Evolutionary conservation across 495 filamentous ascomycete genomes (phyloP), one percentile per base, ranked within the genome.

Genomic region (Penicillium longicatenatum): DNA sequence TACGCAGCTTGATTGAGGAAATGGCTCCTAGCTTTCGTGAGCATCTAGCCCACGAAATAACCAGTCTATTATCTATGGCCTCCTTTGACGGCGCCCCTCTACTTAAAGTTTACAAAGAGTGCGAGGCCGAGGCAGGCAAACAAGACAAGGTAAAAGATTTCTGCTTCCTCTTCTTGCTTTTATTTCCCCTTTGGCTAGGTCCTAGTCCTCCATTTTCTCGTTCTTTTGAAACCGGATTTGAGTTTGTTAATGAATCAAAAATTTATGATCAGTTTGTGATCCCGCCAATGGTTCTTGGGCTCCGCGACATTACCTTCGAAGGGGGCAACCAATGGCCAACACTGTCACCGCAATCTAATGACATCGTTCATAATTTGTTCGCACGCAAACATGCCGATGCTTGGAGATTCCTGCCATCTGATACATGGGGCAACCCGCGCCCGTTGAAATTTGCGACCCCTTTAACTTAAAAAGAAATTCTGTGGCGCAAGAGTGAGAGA

Each of bases 391-490:
- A 43, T 43, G 41, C 41, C 10, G 41, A 16, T 14, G 11, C 41
- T 43, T 43, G 41, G 41, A 43, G 41, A 19, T 43, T 43, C 41
- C 10, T 43, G 41, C 41, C 41, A n/a, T 17, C 14, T 9, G 41
- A 43, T 43, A 16, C 41, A 43, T 43, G 41, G 41, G 41, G 41
- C 5, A 43, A 43, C n/a, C 41, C 41, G 11, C 41, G 41, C n/a
- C 41, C 4, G n/a, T 43, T 43, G 41, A 20, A 43, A 20, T 43
- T 43, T 19, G 41, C 41, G 31, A 6, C 31, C 26, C 0, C 26
- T n/a, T n/a, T 26, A 26, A 4, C 4, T 4, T 26, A 4, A 4
- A 26, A 6, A 0, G 0, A 26, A 26, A 0, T 6, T 26, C 26
- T 26, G 26, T 26, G 3, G 26, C 26, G 7, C 26, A 4, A 4